phyloP scores from a whole-genome alignment of 768 basidiomycete species.

The Inosperma sp. region DNA sequence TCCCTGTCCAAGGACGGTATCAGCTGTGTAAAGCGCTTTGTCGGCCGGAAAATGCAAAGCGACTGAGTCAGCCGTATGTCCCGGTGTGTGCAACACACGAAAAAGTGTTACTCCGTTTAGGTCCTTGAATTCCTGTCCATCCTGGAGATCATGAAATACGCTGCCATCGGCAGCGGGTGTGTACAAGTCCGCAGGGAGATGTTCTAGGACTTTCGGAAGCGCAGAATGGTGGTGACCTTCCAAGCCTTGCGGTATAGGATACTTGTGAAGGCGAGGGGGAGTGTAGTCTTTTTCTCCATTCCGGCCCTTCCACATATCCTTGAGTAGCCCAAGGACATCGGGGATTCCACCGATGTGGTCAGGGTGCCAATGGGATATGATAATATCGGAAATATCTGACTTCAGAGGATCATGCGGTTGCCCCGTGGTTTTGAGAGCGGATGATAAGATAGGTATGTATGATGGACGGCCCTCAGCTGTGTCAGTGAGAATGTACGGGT shows the following conservation, averaged over 20 bases:
- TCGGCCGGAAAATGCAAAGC: slow-evolving; percentile 67
- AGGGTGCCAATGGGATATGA: slow-evolving; percentile 86
- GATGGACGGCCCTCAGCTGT: slow-evolving; percentile 69
- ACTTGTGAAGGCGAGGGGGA: slow-evolving; percentile 75
- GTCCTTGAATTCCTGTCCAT: slow-evolving; percentile 48
- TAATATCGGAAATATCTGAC: slow-evolving; percentile 78
- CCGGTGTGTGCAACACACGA: slow-evolving; percentile 77
- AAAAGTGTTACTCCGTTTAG: slow-evolving; percentile 35
- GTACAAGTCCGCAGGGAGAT: slow-evolving; percentile 43
- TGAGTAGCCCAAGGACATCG: slow-evolving; percentile 62
- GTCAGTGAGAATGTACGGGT: slow-evolving; percentile 78
- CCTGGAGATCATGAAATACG: slow-evolving; percentile 53
- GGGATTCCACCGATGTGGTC: slow-evolving; percentile 83
- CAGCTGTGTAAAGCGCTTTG: slow-evolving; percentile 74
- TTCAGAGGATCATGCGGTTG: slow-evolving; percentile 32
- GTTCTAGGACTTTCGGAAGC: slow-evolving; percentile 38
- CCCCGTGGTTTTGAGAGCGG: slow-evolving; percentile 45
- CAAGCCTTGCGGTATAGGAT: slow-evolving; percentile 36
- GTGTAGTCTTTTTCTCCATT: slow-evolving; percentile 45
- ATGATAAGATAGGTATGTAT: slow-evolving; percentile 64
- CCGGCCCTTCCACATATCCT: slow-evolving; percentile 54
- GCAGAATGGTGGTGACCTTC: slow-evolving; percentile 26
- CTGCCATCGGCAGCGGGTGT: slow-evolving; percentile 39
- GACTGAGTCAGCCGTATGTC: slow-evolving; percentile 87
- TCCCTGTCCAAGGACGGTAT: slow-evolving; percentile 87